phyloP scores from a whole-genome alignment of 176 grass and related monocot genomes.

The Cenchrus purpureus region DNA sequence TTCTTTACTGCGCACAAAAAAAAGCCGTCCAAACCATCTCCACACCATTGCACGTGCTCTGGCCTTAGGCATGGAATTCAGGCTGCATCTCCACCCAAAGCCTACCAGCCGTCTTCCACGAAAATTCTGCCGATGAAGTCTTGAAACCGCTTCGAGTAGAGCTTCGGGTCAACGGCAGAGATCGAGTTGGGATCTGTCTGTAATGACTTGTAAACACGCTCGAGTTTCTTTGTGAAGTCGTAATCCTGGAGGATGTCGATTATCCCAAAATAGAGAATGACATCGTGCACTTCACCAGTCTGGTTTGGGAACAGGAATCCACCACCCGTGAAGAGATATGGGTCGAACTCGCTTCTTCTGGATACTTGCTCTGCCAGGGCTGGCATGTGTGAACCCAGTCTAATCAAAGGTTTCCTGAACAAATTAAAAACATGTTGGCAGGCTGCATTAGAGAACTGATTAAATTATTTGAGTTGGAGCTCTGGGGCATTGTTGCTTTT shows the following conservation, averaged over 20 bases:
- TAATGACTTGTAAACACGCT: conserved; percentile 88
- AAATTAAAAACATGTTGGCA: conserved; percentile 25
- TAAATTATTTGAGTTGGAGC: conserved; percentile 34
- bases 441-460: conserved; percentile 14
- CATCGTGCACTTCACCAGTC: conserved; percentile 59
- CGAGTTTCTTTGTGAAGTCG: conserved; percentile 68
- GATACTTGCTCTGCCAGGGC: conserved; percentile 76
- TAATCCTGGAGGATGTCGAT: conserved; percentile 94
- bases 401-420: conserved; percentile 81
- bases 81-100: background rate
- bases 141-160: conserved; percentile 94
- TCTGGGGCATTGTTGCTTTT: conserved; percentile 13
- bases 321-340: conserved; percentile 55
- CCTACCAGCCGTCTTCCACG: conserved; percentile 62
- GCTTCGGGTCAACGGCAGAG: conserved; percentile 87
- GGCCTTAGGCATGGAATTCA: conserved; percentile 9
- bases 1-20: conserved; percentile 25
- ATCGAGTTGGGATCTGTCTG: conserved; percentile 90
- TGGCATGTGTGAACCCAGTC: conserved; percentile 83
- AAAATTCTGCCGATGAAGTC: conserved; percentile 93
- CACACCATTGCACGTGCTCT: conserved; percentile 41
- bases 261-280: conserved; percentile 93
- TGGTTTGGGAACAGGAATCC: conserved; percentile 64
- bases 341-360: conserved; percentile 64
- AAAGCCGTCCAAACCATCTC: conserved; percentile 29